Conservation (phyloP, 495 filamentous ascomycete species). For the Chaetomium tenue region DNA sequence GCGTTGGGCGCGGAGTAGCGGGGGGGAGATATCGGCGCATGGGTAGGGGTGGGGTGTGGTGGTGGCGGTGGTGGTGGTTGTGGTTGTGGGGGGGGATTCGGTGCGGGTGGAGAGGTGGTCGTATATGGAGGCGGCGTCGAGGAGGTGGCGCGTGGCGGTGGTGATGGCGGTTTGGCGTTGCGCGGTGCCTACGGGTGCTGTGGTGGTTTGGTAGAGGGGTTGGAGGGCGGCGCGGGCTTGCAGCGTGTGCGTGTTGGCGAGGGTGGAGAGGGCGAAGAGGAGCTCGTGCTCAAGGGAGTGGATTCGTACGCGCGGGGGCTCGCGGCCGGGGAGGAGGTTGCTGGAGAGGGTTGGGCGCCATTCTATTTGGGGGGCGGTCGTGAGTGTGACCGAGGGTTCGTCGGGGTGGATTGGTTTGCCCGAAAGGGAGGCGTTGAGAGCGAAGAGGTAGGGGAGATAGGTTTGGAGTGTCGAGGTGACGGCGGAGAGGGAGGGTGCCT, state of each 20-base stretch:
- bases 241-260: constrained; percentile 69
- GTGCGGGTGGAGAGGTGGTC: constrained; percentile 58
- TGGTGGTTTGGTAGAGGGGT: constrained; percentile 52
- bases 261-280: constrained; percentile 69
- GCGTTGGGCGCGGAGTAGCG: constrained; percentile 66
- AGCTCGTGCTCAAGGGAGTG: constrained; percentile 79
- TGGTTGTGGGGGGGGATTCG: constrained; percentile 23
- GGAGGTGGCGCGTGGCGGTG: constrained; percentile 71
- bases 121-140: constrained; percentile 78
- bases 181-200: constrained; percentile 59
- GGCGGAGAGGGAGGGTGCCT: constrained; percentile 61
- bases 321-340: constrained; percentile 54
- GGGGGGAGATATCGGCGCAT: constrained; percentile 60
- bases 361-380: constrained; percentile 56
- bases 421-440: constrained; percentile 67
- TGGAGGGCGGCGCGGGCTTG: constrained; percentile 60
- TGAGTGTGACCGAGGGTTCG: constrained; percentile 60
- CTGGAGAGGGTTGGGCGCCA: constrained; percentile 79
- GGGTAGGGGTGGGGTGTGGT: constrained; percentile 35
- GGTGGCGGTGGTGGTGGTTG: too few relatives aligned
- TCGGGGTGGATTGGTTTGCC: constrained; percentile 52
- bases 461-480: constrained; percentile 65
- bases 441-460: constrained; percentile 78
- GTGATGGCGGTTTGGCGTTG: constrained; percentile 66
- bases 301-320: constrained; percentile 62